phyloP scores from a whole-genome alignment of 371 early-diverging fungal genomes.

The Rhizopus stolonifer region DNA sequence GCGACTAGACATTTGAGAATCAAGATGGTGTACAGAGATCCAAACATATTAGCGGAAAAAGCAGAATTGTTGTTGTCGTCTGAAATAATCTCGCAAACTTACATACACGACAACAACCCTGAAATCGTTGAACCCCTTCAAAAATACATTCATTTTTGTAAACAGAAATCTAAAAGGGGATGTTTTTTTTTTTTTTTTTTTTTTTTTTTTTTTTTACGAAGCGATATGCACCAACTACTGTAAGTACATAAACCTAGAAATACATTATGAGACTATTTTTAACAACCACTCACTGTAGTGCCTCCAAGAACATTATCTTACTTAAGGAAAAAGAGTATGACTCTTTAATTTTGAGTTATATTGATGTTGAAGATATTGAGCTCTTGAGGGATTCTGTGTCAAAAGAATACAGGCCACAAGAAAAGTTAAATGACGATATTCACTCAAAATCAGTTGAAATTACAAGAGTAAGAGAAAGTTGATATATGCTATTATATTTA shows the following conservation, averaged over 20 bases:
- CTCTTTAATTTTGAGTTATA: constrained; percentile 5
- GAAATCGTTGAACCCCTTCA: constrained; percentile 10
- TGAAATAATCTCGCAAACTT: not conserved
- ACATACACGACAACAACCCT: constrained; percentile 8
- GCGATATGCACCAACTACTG: constrained; percentile 5
- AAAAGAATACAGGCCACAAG: constrained; percentile 11
- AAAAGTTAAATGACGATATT: constrained; percentile 5
- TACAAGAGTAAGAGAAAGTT: not conserved
- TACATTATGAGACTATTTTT: constrained; percentile 13
- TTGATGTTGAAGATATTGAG: constrained; percentile 10
- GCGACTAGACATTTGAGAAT: constrained; percentile 10
- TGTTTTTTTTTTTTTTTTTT: too few relatives aligned
- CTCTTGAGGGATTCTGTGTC: constrained; percentile 12
- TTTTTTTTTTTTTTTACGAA: not conserved
- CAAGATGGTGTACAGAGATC: constrained; percentile 1
- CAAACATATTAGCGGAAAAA: not conserved
- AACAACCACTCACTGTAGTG: constrained; percentile 14
- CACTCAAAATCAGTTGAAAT: constrained; percentile 7
- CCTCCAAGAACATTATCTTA: constrained; percentile 16
- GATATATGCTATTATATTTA: too few relatives aligned
- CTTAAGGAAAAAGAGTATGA: constrained; percentile 11
- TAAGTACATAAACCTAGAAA: constrained; percentile 14
- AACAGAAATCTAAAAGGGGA: constrained; percentile 3
- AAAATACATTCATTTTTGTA: constrained; percentile 2
- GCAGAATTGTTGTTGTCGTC: not conserved